phyloP scores from a whole-genome alignment of 2,329 filamentous ascomycete species.

The Colletotrichum sojae region DNA sequence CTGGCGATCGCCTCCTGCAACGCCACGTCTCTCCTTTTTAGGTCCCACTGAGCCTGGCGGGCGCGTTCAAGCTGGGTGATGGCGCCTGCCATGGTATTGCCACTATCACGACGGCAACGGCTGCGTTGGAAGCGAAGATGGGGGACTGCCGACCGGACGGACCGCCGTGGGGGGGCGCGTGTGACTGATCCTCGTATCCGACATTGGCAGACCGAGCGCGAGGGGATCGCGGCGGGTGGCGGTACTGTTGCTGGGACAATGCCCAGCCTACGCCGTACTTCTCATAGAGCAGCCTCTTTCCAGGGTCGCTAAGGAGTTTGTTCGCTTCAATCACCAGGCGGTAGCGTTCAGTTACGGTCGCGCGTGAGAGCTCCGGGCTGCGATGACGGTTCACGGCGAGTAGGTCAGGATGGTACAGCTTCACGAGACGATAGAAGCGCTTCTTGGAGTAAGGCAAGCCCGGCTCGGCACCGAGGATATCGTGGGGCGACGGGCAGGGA shows the following conservation, averaged over 20 bases:
- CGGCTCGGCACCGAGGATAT: slow-evolving; percentile 32
- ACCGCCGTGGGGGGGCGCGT: not conserved
- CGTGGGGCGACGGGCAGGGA: slow-evolving; percentile 39
- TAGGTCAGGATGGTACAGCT: slow-evolving; percentile 44
- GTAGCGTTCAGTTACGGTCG: slow-evolving; percentile 36
- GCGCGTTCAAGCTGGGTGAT: slow-evolving; percentile 27
- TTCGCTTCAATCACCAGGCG: slow-evolving; percentile 41
- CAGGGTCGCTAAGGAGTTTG: slow-evolving; percentile 37
- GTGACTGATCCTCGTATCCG: not conserved
- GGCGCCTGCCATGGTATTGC: slow-evolving; percentile 33
- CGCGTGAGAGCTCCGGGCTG: not conserved
- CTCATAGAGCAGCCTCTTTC: slow-evolving; percentile 36
- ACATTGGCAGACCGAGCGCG: not conserved
- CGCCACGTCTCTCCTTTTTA: not conserved
- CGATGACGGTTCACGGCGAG: not conserved
- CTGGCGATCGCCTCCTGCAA: slow-evolving; percentile 26
- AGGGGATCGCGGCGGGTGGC: not conserved
- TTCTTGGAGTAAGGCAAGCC: slow-evolving; percentile 39
- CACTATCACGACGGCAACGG: slow-evolving; percentile 34
- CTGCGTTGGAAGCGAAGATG: slow-evolving; percentile 36
- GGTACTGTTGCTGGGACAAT: not conserved
- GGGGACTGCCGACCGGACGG: slow-evolving; percentile 12
- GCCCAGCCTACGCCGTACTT: slow-evolving; percentile 30
- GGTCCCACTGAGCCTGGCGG: slow-evolving; percentile 13
- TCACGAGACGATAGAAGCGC: slow-evolving; percentile 41